phyloP scores from a whole-genome alignment of 2,329 filamentous ascomycete species.

The Madurella fahalii region DNA sequence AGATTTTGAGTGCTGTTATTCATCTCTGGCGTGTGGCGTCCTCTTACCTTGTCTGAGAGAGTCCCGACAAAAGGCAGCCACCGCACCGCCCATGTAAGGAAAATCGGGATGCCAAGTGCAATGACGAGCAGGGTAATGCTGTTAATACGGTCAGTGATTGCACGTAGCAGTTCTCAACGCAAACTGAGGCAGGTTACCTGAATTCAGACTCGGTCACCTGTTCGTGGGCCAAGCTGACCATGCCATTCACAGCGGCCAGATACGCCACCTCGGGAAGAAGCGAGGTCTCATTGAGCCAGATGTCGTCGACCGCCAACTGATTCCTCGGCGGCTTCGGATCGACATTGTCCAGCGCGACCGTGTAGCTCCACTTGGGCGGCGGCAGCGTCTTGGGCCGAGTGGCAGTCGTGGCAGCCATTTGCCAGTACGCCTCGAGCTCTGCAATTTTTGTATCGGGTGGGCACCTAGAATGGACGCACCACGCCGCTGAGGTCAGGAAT shows the following conservation, averaged over 20 bases:
- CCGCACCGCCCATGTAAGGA: background rate
- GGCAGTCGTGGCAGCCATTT: background rate
- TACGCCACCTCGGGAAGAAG: background rate
- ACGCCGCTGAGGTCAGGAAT: too few species aligned
- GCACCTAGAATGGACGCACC: too few species aligned
- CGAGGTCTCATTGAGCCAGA: constrained; percentile 1
- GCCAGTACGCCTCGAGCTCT: constrained; percentile 5
- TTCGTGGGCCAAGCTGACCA: constrained; percentile 1
- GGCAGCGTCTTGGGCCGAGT: background rate
- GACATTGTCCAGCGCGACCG: constrained; percentile 5
- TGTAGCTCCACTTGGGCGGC: constrained; percentile 6
- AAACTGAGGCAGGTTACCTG: too few species aligned
- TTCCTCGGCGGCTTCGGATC: constrained; percentile 4
- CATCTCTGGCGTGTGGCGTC: too few species aligned
- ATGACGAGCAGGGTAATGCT: background rate
- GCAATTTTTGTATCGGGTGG: too few species aligned
- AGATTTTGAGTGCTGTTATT: too few species aligned
- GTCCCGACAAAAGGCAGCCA: background rate
- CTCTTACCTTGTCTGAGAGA: background rate
- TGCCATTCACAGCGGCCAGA: background rate
- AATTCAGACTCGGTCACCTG: constrained; percentile 2
- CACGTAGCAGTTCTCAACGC: too few species aligned
- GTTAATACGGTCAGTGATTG: too few species aligned
- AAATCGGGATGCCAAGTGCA: background rate
- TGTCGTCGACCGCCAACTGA: background rate